Conservation (phyloP, 805 yeast species). For the Sugiyamaella marilandica region DNA sequence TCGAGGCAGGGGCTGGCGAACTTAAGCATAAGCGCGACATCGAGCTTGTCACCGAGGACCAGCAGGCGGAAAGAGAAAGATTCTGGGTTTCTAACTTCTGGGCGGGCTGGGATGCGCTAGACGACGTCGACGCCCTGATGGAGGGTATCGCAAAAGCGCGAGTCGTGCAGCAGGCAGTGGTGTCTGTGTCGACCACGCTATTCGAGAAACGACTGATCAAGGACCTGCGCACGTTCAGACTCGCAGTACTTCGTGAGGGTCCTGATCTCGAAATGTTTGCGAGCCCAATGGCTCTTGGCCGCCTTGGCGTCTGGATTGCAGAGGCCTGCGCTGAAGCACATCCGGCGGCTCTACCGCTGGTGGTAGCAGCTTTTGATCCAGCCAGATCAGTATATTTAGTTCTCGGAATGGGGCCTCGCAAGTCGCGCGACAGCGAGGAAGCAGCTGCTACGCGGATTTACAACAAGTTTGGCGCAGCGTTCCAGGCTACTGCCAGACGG, state of each 20-base stretch:
- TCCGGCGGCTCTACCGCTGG: conserved; percentile 63
- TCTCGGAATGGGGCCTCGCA: conserved; percentile 83
- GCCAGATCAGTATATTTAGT: conserved; percentile 75
- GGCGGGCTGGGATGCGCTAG: conserved; percentile 63
- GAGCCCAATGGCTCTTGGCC: conserved; percentile 79
- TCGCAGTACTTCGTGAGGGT: conserved; percentile 86
- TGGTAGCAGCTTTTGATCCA: conserved; percentile 76
- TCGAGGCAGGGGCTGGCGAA: conserved; percentile 44
- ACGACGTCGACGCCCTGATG: conserved; percentile 46
- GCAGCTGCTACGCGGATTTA: conserved; percentile 29
- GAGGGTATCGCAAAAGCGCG: conserved; percentile 86
- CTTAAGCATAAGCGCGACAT: conserved; percentile 10
- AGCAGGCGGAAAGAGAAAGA: conserved; percentile 41
- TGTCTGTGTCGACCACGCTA: conserved; percentile 83
- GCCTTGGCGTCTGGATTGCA: conserved; percentile 85
- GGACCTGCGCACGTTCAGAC: conserved; percentile 70
- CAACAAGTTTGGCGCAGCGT: conserved; percentile 86
- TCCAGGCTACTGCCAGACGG: conserved; percentile 77
- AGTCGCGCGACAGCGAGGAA: conserved; percentile 43
- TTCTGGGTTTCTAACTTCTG: conserved; percentile 73
- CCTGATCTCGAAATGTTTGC: conserved; percentile 72
- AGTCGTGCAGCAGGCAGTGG: conserved; percentile 72
- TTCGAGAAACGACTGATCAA: conserved; percentile 77
- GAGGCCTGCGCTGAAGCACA: conserved; percentile 85
- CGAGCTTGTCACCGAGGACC: conserved; percentile 20